phyloP scores from a whole-genome alignment of 352 stramenopile genomes.

The Pythium dissimile region DNA sequence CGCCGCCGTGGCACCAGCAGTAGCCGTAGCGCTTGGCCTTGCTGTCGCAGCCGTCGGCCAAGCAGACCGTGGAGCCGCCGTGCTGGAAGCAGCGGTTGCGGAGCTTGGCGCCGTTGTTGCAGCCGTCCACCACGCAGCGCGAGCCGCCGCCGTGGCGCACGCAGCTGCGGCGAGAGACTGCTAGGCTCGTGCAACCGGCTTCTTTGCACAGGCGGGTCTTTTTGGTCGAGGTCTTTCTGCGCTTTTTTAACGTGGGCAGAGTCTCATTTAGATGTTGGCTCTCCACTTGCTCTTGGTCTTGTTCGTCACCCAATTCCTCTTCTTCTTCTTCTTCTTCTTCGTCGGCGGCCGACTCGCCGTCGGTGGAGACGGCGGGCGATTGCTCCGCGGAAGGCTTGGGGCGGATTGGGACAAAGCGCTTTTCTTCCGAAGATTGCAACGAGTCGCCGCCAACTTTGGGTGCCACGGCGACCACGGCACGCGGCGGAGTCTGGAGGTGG shows the following conservation, averaged over 20 bases:
- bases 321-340: slow-evolving; percentile 12
- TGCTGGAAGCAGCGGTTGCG: slow-evolving; percentile 44
- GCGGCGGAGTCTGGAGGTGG: too few relatives aligned
- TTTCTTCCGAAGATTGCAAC: slow-evolving; percentile 11
- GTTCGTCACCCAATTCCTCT: not conserved
- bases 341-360: slow-evolving; percentile 10
- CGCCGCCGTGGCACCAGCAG: slow-evolving; percentile 40
- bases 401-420: slow-evolving; percentile 20
- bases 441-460: not conserved
- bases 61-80: slow-evolving; percentile 34
- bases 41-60: slow-evolving; percentile 28
- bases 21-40: slow-evolving; percentile 42
- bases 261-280: not conserved
- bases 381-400: slow-evolving; percentile 1
- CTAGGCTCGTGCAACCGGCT: slow-evolving; percentile 29
- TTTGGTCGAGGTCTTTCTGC: slow-evolving; percentile 28
- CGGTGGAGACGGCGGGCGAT: not conserved
- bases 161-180: slow-evolving; percentile 34
- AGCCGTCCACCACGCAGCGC: slow-evolving; percentile 32
- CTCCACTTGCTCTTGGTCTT: not conserved
- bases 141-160: slow-evolving; percentile 39
- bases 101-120: slow-evolving; percentile 38
- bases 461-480: not conserved
- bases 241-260: too few relatives aligned
- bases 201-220: slow-evolving; percentile 40